Evolutionary conservation across 2,329 filamentous ascomycete species (phyloP), one percentile per base, ranked within the genome.

Genomic region (Byssoonygena ceratinophila): DNA sequence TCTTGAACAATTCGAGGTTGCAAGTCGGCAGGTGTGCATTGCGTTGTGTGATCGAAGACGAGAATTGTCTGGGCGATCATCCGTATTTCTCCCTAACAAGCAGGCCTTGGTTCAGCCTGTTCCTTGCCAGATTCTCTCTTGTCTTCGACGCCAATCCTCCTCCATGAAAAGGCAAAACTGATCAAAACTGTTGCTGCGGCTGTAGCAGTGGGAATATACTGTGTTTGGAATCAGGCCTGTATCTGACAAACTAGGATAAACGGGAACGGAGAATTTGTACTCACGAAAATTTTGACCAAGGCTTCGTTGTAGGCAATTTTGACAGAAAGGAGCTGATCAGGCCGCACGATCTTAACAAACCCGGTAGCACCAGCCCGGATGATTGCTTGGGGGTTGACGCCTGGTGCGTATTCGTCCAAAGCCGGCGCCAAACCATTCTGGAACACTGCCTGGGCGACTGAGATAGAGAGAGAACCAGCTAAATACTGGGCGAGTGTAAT

Each of bases 241-340:
- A 14, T 20, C 7, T 2, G 20, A n/a, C 25, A 23, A 12, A 5
- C 18, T 41, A 8, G 25, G 20, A 4, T 4, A 12, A 39, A 23
- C 8, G 22, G n/a, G 20, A 11, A 4, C 6, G 12, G 12, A 7
- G 11, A 23, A 20, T 32, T 3, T n/a, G 29, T n/a, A 46, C 29
- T 32, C 18, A 46, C 44, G 29, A 51, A 51, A 8, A 51, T 43
- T 16, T 51, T 51, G 25, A 41, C 37, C 25, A 51, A n/a, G 12
- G 47, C 47, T 43, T 51, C 47, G 25, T 51, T 51, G 29, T 51
- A 51, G 14, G 47, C 47, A n/a, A 22, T 34, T 11, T 25, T 29
- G 16, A 51, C 37, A 41, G 37, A 8, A 7, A 25, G 2, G 14
- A 51, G 47, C 7, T 51, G 29, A 7, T 51, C 23, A 29, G 47